phyloP scores from a whole-genome alignment of 2,329 filamentous ascomycete genomes.

The Claviceps humidiphila region DNA sequence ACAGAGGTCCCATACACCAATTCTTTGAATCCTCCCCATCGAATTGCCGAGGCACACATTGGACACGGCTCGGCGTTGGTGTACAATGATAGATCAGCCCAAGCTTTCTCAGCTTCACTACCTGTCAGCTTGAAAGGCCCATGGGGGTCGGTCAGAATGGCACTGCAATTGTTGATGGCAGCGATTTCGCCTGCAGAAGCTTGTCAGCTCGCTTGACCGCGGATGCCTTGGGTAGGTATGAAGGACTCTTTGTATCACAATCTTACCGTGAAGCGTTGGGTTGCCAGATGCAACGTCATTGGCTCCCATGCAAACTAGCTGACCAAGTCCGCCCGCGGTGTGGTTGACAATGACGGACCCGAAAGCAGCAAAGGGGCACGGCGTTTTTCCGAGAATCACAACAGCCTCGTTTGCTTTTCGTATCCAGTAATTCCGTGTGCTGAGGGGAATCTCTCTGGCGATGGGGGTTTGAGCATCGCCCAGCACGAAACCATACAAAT shows the following conservation, averaged over 20 bases:
- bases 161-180: constrained; percentile 39
- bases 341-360: constrained; percentile 43
- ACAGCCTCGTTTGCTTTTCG: constrained; percentile 33
- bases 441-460: constrained; percentile 17
- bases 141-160: constrained; percentile 30
- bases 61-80: constrained; percentile 45
- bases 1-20: constrained; percentile 41
- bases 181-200: constrained; percentile 32
- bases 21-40: constrained; percentile 41
- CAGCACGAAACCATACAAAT: neutral
- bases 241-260: neutral
- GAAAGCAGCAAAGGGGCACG: constrained; percentile 41
- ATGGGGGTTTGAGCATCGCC: neutral
- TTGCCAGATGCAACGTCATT: constrained; percentile 35
- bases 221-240: neutral
- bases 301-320: constrained; percentile 36
- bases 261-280: constrained; percentile 36
- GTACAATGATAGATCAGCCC: constrained; percentile 35
- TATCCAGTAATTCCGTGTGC: constrained; percentile 38
- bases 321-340: constrained; percentile 26
- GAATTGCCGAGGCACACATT: constrained; percentile 44
- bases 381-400: constrained; percentile 14
- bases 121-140: constrained; percentile 31
- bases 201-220: neutral
- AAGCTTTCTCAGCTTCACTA: constrained; percentile 29